Evolutionary conservation across 2,329 filamentous ascomycete genomes (phyloP).

Genomic region (Bisporella sp.): DNA sequence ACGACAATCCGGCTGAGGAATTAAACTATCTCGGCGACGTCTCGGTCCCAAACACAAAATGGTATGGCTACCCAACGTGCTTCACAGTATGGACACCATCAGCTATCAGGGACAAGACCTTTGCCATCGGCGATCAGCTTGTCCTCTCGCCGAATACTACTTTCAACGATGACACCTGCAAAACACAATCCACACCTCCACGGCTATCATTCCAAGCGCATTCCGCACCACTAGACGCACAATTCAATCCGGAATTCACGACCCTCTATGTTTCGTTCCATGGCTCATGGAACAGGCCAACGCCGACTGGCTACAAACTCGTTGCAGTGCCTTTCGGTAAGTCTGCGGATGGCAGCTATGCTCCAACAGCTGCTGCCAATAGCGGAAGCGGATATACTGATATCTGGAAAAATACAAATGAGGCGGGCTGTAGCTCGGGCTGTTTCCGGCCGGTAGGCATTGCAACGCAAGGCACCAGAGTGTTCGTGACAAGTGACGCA

Average conservation of each 20-base stretch:
- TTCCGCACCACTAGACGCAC: slow-evolving; percentile 13
- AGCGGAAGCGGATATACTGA: slow-evolving; percentile 9
- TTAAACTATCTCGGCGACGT: slow-evolving; percentile 15
- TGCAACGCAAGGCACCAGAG: slow-evolving; percentile 2
- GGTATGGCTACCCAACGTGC: slow-evolving; percentile 16
- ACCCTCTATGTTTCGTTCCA: slow-evolving; percentile 15
- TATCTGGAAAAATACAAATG: slow-evolving; percentile 12
- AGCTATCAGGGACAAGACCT: slow-evolving; percentile 8
- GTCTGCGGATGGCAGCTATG: slow-evolving; percentile 8
- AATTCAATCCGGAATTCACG: slow-evolving; percentile 10
- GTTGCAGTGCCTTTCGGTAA: slow-evolving; percentile 11
- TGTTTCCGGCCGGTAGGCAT: slow-evolving; percentile 11
- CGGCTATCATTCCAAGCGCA: slow-evolving; percentile 14
- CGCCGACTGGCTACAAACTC: slow-evolving; percentile 12
- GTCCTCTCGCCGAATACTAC: slow-evolving; percentile 12
- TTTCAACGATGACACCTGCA: slow-evolving; percentile 12
- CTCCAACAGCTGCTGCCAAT: slow-evolving; percentile 2
- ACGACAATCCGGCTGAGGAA: slow-evolving; percentile 15
- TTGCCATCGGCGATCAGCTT: slow-evolving; percentile 13
- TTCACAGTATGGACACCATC: slow-evolving; percentile 14
- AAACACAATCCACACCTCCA: slow-evolving; percentile 4
- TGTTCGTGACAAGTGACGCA: slow-evolving; percentile 13
- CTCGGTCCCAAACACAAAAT: slow-evolving; percentile 9
- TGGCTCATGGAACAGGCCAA: slow-evolving; percentile 12
- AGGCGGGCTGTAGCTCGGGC: slow-evolving; percentile 5